Evolutionary conservation across 1,284 basidiomycete species (phyloP), one percentile per base, ranked within the genome.

Genomic region (Mycosarcoma mackinlayi): DNA sequence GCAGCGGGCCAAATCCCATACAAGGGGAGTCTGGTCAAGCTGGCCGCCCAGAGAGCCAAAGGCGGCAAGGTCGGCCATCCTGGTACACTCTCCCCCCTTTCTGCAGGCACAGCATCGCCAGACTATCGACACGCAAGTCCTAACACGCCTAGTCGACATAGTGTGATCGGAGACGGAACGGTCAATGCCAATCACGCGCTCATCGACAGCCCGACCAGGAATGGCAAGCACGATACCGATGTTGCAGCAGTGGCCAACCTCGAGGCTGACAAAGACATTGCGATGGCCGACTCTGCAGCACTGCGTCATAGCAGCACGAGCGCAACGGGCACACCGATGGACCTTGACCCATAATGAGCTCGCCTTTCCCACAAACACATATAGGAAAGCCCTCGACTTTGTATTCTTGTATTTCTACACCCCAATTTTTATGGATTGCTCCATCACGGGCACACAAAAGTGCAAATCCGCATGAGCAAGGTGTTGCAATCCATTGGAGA

Each of bases 1-100:
- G 64, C 69, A 13, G 69, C 69, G 6, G 69, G 69, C 16, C 69
- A 72, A 42, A 72, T 72, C 35, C 54, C 51, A 0, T 72, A 72
- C 49, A 72, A 72, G 42, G 69, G 69, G 21, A 72, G 69, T 24
- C 23, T 72, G 34, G 61, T 67, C 39, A 72, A 64, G 56, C 60
- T 72, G 1, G 69, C 69, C 2, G 69, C 69, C 10, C 59, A 72
- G 46, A 33, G 69, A 35, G 69, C 69, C 24, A 72, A 72, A 42
- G 64, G 53, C 19, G 51, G 58, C 18, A 62, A 66, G 31, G 53
- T 46, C 16, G 46, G 31, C 6, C 35, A 33, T 1, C 16, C 57
- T n/a, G 52, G 27, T 14, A 19, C 30, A 24, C 33, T 60, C 10
- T 67, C 64, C 18, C 69, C 64, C 18, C 30, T 47, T 11, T 62